phyloP scores from a whole-genome alignment of 441 rosid genomes.

The Corymbia calophylla region DNA sequence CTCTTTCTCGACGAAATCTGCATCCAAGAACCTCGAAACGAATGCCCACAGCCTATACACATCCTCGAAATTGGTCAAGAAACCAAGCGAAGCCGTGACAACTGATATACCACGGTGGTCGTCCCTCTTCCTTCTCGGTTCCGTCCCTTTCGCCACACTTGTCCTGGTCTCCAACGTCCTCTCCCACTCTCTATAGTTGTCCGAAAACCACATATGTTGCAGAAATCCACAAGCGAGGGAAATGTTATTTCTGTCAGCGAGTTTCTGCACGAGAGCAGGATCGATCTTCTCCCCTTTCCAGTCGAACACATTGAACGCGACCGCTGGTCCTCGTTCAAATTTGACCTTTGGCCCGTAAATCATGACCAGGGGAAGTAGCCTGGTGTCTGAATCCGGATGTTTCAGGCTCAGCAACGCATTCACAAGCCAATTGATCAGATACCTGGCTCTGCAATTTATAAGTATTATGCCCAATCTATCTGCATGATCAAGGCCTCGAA shows the following conservation, averaged over 20 bases:
- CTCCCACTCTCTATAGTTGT: constrained; percentile 48
- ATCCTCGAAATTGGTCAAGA: constrained; percentile 79
- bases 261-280: constrained; percentile 79
- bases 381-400: constrained; percentile 52
- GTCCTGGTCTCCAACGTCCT: constrained; percentile 38
- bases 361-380: constrained; percentile 30
- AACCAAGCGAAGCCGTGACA: constrained; percentile 70
- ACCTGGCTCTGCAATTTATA: constrained; percentile 64
- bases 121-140: constrained; percentile 11
- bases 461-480: constrained; percentile 54
- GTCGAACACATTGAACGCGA: constrained; percentile 80
- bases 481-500: constrained; percentile 68
- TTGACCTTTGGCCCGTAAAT: constrained; percentile 83
- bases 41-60: constrained; percentile 75
- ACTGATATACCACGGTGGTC: constrained; percentile 46
- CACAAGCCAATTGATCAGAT: constrained; percentile 83
- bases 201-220: constrained; percentile 52
- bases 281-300: constrained; percentile 79
- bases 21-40: constrained; percentile 76
- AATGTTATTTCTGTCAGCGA: constrained; percentile 68
- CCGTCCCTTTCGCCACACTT: constrained; percentile 12
- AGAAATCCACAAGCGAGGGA: constrained; percentile 64
- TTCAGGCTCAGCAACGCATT: constrained; percentile 70
- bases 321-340: constrained; percentile 76
- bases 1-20: constrained; percentile 85